phyloP scores from a whole-genome alignment of 2,329 filamentous ascomycete species.

The Daldinia sp. region DNA sequence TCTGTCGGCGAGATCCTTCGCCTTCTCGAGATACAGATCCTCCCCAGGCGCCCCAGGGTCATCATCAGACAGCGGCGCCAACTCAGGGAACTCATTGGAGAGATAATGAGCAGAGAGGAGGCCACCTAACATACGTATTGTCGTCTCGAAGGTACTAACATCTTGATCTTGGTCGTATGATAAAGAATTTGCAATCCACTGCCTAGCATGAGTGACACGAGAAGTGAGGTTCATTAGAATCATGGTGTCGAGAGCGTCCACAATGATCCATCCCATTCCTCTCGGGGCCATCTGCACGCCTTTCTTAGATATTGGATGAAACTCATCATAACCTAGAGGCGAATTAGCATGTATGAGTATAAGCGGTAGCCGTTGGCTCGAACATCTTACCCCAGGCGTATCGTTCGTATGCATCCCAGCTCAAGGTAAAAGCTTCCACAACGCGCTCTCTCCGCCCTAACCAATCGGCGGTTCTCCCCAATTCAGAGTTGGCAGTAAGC shows the following conservation, averaged over 20 bases:
- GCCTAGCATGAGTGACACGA: slow-evolving; percentile 80
- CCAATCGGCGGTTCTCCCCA: slow-evolving; percentile 71
- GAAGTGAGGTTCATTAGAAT: slow-evolving; percentile 98
- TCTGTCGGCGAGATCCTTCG: slow-evolving; percentile 88
- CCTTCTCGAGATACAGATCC: slow-evolving; percentile 95
- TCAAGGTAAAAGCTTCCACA: slow-evolving; percentile 87
- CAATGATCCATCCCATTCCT: slow-evolving; percentile 97
- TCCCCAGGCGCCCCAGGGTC: slow-evolving; percentile 78
- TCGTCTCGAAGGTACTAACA: slow-evolving; percentile 97
- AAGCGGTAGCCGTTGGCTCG: not conserved
- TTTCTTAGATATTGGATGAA: slow-evolving; percentile 80
- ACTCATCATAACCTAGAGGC: slow-evolving; percentile 78
- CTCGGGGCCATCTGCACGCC: slow-evolving; percentile 85
- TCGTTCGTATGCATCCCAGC: slow-evolving; percentile 91
- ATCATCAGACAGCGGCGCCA: slow-evolving; percentile 77
- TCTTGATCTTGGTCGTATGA: slow-evolving; percentile 93
- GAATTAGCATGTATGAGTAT: slow-evolving; percentile 8
- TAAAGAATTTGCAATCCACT: slow-evolving; percentile 85
- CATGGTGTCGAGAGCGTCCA: slow-evolving; percentile 94
- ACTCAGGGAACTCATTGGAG: slow-evolving; percentile 80
- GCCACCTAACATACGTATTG: slow-evolving; percentile 95
- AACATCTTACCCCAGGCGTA: slow-evolving; percentile 87
- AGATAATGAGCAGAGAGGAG: slow-evolving; percentile 93
- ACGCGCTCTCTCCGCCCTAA: slow-evolving; percentile 78
- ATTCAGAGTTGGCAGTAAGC: slow-evolving; percentile 59